Percentiles rank a stretch among this genome's conserved stretches.
phyloP scores from a whole-genome alignment of 257 asterid species.

The Primulina eburnea region DNA sequence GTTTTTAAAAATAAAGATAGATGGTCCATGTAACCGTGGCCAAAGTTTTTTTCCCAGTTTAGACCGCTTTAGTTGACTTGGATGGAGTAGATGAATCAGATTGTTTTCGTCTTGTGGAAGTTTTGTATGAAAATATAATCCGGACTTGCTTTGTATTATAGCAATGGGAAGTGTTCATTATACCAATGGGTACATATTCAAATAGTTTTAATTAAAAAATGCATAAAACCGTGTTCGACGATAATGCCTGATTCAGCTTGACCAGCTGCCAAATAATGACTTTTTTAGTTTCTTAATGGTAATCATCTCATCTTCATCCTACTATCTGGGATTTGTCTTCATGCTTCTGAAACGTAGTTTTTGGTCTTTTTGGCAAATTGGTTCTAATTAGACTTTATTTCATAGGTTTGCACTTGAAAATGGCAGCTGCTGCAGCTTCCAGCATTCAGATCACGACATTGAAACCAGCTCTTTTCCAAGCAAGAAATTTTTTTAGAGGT shows the following conservation, averaged over 20 bases:
- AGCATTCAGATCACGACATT: slow-evolving; percentile 55
- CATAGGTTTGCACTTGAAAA: slow-evolving; percentile 34
- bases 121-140: background rate
- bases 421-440: slow-evolving; percentile 72
- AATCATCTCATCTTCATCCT: slow-evolving; percentile 7
- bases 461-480: slow-evolving; percentile 47
- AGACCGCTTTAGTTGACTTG: slow-evolving; percentile 9
- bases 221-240: background rate
- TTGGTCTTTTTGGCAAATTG: background rate
- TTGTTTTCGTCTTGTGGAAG: background rate
- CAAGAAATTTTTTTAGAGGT: slow-evolving; percentile 33
- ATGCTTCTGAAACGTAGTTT: background rate
- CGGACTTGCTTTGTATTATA: background rate
- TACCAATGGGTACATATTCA: background rate
- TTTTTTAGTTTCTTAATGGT: background rate
- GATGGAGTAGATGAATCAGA: background rate
- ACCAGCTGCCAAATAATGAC: slow-evolving; percentile 3
- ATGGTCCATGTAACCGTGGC: background rate
- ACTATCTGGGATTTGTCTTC: background rate
- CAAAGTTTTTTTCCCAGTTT: background rate
- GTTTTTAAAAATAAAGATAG: background rate
- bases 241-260: background rate
- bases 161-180: background rate
- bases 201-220: background rate
- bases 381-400: slow-evolving; percentile 20